A percentile compares a stretch with the other conserved stretches of the same genome.
phyloP scores from a whole-genome alignment of 768 basidiomycete genomes.

The Podaxis rugospora region DNA sequence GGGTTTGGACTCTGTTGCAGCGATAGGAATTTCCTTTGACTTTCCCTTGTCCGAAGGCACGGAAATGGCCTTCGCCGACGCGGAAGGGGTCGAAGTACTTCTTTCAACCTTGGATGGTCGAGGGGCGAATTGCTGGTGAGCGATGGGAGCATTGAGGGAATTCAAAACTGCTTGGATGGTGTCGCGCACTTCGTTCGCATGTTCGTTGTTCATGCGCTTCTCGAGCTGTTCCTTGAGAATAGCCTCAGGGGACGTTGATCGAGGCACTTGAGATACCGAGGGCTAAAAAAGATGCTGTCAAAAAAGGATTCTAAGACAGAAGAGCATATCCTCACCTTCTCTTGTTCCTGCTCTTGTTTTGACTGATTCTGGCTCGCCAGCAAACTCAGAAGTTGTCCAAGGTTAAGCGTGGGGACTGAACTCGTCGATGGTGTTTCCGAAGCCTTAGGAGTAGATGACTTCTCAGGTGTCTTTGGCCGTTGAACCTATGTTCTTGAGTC shows the following conservation, averaged over 20 bases:
- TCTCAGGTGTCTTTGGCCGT: not conserved
- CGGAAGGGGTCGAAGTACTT: not conserved
- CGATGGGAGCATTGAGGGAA: conserved; percentile 23
- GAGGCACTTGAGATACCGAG: not conserved
- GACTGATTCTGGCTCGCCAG: not conserved
- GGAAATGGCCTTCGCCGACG: not conserved
- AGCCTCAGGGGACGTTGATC: not conserved
- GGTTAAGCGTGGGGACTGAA: not conserved
- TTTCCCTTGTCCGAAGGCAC: conserved; percentile 31
- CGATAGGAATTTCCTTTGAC: conserved; percentile 19
- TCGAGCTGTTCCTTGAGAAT: conserved; percentile 28
- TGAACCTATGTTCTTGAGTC: not conserved
- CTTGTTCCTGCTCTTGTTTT: not conserved
- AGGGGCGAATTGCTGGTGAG: conserved; percentile 1
- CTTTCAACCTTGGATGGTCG: not conserved
- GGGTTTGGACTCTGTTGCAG: conserved; percentile 11
- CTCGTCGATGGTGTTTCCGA: not conserved
- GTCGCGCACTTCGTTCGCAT: conserved; percentile 30
- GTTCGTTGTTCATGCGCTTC: conserved; percentile 25
- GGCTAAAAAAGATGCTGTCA: not conserved
- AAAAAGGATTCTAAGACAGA: not conserved
- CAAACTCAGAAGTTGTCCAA: not conserved
- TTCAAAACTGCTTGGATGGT: conserved; percentile 36
- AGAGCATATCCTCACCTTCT: not conserved
- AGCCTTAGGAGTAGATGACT: not conserved